These are phyloP conservation scores for Dacryopinax spathularia DNA, from an alignment of 768 basidiomycete genomes.

Conservation along the genomic window DNA sequence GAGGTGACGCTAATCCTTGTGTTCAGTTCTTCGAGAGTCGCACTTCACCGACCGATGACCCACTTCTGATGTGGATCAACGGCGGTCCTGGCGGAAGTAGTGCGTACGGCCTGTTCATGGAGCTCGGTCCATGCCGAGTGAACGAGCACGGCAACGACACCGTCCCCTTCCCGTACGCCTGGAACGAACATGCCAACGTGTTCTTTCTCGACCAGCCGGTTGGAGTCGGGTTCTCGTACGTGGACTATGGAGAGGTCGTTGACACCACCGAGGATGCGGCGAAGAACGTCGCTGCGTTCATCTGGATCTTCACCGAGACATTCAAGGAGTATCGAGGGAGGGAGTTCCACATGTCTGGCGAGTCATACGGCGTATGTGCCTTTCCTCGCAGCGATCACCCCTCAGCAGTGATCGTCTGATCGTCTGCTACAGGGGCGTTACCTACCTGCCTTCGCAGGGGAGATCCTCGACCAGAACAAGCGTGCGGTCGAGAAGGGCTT, in stretches of 20 bases:
- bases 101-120: slow-evolving; percentile 55
- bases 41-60: slow-evolving; percentile 6
- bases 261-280: slow-evolving; percentile 72
- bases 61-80: slow-evolving; percentile 11
- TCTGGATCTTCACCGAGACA: slow-evolving; percentile 65
- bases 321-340: slow-evolving; percentile 59
- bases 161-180: slow-evolving; percentile 22
- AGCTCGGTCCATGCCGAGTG: slow-evolving; percentile 59
- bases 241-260: slow-evolving; percentile 51
- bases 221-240: slow-evolving; percentile 58
- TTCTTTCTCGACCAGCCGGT: slow-evolving; percentile 55
- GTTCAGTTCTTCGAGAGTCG: slow-evolving; percentile 28
- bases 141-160: slow-evolving; percentile 25
- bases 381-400: background rate
- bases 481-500: slow-evolving; percentile 36
- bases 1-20: slow-evolving; percentile 4
- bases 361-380: slow-evolving; percentile 49
- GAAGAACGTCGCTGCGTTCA: slow-evolving; percentile 57
- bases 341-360: slow-evolving; percentile 58
- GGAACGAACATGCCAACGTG: slow-evolving; percentile 27
- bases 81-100: slow-evolving; percentile 46
- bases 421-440: slow-evolving; percentile 2
- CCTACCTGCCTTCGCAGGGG: slow-evolving; percentile 44
- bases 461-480: slow-evolving; percentile 59
- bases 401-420: background rate